Conservation (phyloP, 1,284 basidiomycete genomes). For the Mycena citricolor region DNA sequence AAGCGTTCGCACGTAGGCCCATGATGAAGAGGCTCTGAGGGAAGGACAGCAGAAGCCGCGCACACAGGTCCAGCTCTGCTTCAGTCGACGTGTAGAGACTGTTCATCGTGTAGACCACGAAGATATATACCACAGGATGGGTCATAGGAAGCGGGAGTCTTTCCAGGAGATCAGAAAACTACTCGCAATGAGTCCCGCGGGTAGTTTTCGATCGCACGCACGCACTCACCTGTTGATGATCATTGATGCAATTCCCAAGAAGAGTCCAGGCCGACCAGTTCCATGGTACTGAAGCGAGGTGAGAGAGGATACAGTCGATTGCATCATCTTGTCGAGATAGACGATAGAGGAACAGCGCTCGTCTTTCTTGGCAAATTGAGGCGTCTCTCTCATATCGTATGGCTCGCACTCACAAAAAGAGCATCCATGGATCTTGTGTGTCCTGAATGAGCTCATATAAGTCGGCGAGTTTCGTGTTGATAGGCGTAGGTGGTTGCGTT, state of each 20-base stretch:
- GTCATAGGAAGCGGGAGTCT: constrained; percentile 62
- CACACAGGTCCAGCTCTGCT: constrained; percentile 75
- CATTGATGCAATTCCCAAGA: constrained; percentile 78
- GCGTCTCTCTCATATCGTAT: constrained; percentile 1
- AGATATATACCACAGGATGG: constrained; percentile 83
- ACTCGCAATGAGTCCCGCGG: too few relatives aligned
- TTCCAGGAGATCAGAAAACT: constrained; percentile 65
- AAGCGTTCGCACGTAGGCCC: constrained; percentile 78
- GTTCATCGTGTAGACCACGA: constrained; percentile 86
- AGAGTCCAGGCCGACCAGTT: constrained; percentile 96
- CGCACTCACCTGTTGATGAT: constrained; percentile 78
- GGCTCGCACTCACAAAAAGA: constrained; percentile 69
- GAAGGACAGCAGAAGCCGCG: constrained; percentile 74
- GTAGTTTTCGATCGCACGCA: too few relatives aligned
- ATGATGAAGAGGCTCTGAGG: constrained; percentile 84
- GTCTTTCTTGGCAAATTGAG: constrained; percentile 43
- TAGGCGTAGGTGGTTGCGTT: constrained; percentile 67
- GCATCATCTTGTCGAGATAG: constrained; percentile 77
- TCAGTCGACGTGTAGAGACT: constrained; percentile 84
- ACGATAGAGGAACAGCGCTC: constrained; percentile 78
- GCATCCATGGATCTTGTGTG: constrained; percentile 76
- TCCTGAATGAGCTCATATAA: constrained; percentile 56
- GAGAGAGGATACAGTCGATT: constrained; percentile 77
- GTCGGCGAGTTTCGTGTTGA: constrained; percentile 62
- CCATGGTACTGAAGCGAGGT: constrained; percentile 83